Evolutionary conservation across 2,329 filamentous ascomycete genomes (phyloP).

Genomic region (Colletotrichum sp.): DNA sequence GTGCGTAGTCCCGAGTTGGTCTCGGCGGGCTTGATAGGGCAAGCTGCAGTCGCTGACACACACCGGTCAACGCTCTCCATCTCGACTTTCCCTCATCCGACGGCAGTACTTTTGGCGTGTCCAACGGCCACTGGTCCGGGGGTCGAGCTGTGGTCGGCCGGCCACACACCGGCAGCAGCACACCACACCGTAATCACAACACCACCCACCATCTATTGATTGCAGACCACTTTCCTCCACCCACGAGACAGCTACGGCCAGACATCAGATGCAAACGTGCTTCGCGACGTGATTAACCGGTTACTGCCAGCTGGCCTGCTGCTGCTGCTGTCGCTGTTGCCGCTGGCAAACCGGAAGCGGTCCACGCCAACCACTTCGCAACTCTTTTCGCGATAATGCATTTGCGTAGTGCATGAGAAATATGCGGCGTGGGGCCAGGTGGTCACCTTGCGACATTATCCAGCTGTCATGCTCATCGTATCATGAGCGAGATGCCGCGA

Average conservation of each 20-base stretch:
- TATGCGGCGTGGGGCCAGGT: constrained; percentile 12
- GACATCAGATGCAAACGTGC: background rate
- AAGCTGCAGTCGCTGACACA: constrained; percentile 2
- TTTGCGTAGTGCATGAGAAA: constrained; percentile 13
- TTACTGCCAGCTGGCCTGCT: background rate
- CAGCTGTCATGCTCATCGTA: background rate
- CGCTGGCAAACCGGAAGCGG: background rate
- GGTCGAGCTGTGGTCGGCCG: background rate
- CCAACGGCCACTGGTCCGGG: constrained; percentile 1
- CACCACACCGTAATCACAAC: background rate
- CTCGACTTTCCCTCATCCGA: background rate
- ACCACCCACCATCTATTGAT: background rate
- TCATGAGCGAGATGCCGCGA: background rate
- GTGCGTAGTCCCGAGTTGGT: background rate
- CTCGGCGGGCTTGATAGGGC: background rate
- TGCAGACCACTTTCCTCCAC: background rate
- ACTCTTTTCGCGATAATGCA: constrained; percentile 8
- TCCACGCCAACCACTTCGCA: constrained; percentile 16
- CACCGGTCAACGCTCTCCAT: constrained; percentile 1
- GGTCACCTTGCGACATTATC: background rate
- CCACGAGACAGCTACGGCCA: background rate
- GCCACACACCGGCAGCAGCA: background rate
- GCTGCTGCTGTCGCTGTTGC: background rate
- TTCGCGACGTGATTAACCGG: background rate
- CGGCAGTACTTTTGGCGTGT: constrained; percentile 4